Conservation (phyloP, 805 yeast genomes). For the Sugiyamaella americana region DNA sequence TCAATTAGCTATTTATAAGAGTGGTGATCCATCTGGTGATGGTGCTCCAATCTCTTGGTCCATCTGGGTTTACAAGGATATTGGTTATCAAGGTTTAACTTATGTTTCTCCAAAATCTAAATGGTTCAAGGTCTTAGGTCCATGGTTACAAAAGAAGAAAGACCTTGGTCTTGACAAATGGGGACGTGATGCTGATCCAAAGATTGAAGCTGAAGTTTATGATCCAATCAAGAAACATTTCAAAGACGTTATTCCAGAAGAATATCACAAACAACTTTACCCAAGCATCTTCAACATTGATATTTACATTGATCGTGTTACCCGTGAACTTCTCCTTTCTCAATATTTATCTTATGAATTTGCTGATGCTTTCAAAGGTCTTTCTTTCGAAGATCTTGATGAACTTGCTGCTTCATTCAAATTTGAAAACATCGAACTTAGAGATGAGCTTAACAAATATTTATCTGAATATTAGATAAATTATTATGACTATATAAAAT, state of each 20-base stretch:
- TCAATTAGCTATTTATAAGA: slow-evolving; percentile 39
- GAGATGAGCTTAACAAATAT: slow-evolving; percentile 37
- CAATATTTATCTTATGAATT: slow-evolving; percentile 41
- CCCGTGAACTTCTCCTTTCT: slow-evolving; percentile 40
- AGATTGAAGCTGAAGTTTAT: slow-evolving; percentile 33
- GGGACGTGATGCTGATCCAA: slow-evolving; percentile 44
- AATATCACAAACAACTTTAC: slow-evolving; percentile 36
- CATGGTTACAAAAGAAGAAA: slow-evolving; percentile 39
- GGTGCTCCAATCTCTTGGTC: slow-evolving; percentile 43
- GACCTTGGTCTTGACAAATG: slow-evolving; percentile 43
- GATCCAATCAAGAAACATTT: slow-evolving; percentile 36
- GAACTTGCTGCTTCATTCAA: slow-evolving; percentile 46
- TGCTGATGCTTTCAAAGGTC: slow-evolving; percentile 39
- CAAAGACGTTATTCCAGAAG: slow-evolving; percentile 37
- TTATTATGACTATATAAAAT: no score
- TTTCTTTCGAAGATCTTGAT: slow-evolving; percentile 42
- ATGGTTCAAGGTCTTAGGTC: slow-evolving; percentile 39
- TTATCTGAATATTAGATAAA: slow-evolving; percentile 10
- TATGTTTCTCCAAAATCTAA: slow-evolving; percentile 41
- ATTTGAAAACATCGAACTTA: slow-evolving; percentile 39
- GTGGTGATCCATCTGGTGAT: slow-evolving; percentile 46
- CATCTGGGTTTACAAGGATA: slow-evolving; percentile 48
- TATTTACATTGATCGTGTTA: slow-evolving; percentile 36
- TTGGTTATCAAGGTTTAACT: slow-evolving; percentile 46
- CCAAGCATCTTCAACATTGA: slow-evolving; percentile 31